A percentile compares a stretch with the other conserved stretches of the same genome.
Evolutionary conservation across 116 monocot genomes (phyloP).

Genomic region (Iris pallida): DNA sequence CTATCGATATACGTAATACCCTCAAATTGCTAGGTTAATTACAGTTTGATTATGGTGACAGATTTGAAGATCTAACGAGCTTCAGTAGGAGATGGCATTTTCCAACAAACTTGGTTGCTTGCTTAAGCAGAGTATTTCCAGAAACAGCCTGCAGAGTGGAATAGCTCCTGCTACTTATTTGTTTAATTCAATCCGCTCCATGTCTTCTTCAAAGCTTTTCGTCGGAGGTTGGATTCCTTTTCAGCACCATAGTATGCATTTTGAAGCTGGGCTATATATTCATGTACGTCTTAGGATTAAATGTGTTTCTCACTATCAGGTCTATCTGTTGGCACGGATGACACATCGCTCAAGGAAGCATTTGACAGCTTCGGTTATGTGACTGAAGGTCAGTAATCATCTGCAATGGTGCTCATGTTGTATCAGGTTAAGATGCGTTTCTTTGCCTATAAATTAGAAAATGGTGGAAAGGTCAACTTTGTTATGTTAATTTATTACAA

Average conservation of each 20-base stretch:
- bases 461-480: no score
- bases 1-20: no score
- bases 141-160: not conserved
- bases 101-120: constrained; percentile 39
- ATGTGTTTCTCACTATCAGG: constrained; percentile 20
- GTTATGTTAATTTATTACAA: not conserved
- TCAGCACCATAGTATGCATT: not conserved
- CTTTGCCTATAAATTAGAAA: no score
- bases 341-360: constrained; percentile 48
- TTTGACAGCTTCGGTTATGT: constrained; percentile 57
- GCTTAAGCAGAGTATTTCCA: constrained; percentile 26
- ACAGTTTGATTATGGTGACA: no score
- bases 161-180: not conserved
- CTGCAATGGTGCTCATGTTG: not conserved
- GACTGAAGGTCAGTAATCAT: constrained; percentile 41
- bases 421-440: no score
- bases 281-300: not conserved
- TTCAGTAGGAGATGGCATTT: constrained; percentile 44
- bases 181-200: constrained; percentile 33
- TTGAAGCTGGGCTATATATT: not conserved
- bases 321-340: constrained; percentile 56
- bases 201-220: constrained; percentile 50
- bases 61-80: no score
- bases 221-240: constrained; percentile 38
- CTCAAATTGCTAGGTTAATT: no score